These are phyloP conservation scores for Aspergillus novofumigatus DNA, from an alignment of 2,329 filamentous ascomycete species.

Conservation along the genomic window DNA sequence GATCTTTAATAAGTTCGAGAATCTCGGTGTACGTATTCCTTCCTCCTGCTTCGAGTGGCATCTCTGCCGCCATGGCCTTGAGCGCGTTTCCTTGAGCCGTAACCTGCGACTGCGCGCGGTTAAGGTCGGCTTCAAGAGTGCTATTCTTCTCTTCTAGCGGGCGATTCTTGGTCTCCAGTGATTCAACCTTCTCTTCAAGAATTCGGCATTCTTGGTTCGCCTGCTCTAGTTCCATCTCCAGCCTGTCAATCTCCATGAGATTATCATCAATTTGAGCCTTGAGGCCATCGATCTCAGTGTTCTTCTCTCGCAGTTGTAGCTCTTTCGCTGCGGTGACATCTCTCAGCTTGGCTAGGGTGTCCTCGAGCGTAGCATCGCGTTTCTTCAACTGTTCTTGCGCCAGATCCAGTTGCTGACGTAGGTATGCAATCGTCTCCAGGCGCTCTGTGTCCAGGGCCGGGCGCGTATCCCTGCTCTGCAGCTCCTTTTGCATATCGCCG, in stretches of 20 bases:
- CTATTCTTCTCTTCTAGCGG: slow-evolving; percentile 38
- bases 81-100: slow-evolving; percentile 35
- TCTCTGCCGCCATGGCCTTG: slow-evolving; percentile 33
- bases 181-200: slow-evolving; percentile 31
- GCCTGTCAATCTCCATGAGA: slow-evolving; percentile 30
- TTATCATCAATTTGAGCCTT: slow-evolving; percentile 33
- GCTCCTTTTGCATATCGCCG: slow-evolving; percentile 27
- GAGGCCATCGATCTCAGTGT: slow-evolving; percentile 34
- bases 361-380: slow-evolving; percentile 31
- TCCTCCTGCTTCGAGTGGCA: slow-evolving; percentile 28
- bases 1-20: slow-evolving; percentile 35
- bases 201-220: slow-evolving; percentile 30
- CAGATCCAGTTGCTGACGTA: slow-evolving; percentile 31
- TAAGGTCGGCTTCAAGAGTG: slow-evolving; percentile 33
- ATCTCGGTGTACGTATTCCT: slow-evolving; percentile 36
- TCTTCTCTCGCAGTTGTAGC: slow-evolving; percentile 32
- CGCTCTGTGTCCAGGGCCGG: slow-evolving; percentile 24
- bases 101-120: slow-evolving; percentile 32
- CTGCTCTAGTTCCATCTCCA: slow-evolving; percentile 32
- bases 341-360: slow-evolving; percentile 28
- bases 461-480: slow-evolving; percentile 22
- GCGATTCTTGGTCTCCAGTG: slow-evolving; percentile 31
- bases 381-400: slow-evolving; percentile 33
- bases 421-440: slow-evolving; percentile 27
- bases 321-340: slow-evolving; percentile 32